Base-by-base conservation (phyloP, 192 early-diverging fungal species). In the Rhizoclosmatium globosum region DNA sequence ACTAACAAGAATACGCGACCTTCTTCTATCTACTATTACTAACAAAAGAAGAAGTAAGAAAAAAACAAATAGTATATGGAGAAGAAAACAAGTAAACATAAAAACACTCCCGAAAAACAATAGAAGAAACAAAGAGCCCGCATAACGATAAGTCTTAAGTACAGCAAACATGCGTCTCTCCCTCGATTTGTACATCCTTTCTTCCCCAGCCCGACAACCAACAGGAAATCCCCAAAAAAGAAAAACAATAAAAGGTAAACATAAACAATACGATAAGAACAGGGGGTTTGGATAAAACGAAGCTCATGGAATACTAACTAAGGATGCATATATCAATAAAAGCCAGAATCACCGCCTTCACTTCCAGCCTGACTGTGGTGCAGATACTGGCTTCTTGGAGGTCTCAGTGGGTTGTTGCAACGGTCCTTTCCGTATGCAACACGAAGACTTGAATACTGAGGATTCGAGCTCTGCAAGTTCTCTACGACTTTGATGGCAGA, bases 351-450 rank as follows among this genome's bases (percentile, higher is more conserved):
- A 31, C 31, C 31, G 31, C 31, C 31, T 31, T 31, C 31, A 31
- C 31, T 31, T 31, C 31, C 31, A 31, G 31, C 31, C 31, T 31
- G 31, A 31, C 31, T 31, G 6, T 53, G 50, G 6, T 53, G 50
- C 17, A 13, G 50, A 53, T 53, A 53, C 6, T 53, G 50, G 11
- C 9, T 39, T 21, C 60, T 9, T 39, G 60, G 6, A 62, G 87
- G 86, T 13, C 92, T 81, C 3, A 92, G 90, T 19, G 92, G 87
- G 64, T 94, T 93, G 41, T 91, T 94, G 81, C 94, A 97, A 4
- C 95, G 92, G 81, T 97, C 95, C 76, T 95, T 95, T n/a, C 95
- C 94, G 84, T 86, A 97, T 71, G 89, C 91, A 81, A 97, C 86
- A 50, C 88, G 82, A 71, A 87, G 87, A 21, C 47, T 56, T 2